phyloP scores from a whole-genome alignment of 2,329 filamentous ascomycete species.

The Microcyclospora tardicrescens region DNA sequence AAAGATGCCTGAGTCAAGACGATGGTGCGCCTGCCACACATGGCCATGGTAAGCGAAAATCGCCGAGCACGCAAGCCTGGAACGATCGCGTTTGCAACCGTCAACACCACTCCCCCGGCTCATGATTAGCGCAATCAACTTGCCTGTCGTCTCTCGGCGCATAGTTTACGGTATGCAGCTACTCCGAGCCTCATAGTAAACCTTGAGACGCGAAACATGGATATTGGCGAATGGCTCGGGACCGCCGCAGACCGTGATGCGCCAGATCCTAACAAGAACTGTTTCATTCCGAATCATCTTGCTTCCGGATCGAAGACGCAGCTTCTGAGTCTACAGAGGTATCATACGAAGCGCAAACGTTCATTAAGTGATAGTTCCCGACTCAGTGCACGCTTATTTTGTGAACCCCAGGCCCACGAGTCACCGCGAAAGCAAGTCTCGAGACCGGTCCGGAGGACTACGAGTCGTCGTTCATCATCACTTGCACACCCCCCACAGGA shows the following conservation, averaged over 20 bases:
- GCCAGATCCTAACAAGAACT: conserved; percentile 14
- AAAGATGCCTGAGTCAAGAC: too few species aligned
- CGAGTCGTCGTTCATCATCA: not conserved
- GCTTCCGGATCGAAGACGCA: conserved; percentile 3
- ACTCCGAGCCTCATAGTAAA: too few species aligned
- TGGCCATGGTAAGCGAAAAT: too few species aligned
- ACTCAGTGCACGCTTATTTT: not conserved
- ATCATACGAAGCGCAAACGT: conserved; percentile 21
- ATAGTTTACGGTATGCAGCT: too few species aligned
- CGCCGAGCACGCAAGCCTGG: too few species aligned
- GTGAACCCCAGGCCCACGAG: not conserved
- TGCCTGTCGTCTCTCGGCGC: too few species aligned
- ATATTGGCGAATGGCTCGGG: conserved; percentile 34
- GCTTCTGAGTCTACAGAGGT: not conserved
- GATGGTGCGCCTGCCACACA: too few species aligned
- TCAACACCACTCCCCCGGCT: too few species aligned
- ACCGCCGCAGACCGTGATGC: conserved; percentile 26
- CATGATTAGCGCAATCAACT: too few species aligned
- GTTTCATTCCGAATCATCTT: conserved; percentile 10
- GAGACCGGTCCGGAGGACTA: too few species aligned
- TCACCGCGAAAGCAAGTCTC: too few species aligned
- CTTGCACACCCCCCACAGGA: not conserved
- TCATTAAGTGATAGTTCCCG: conserved; percentile 23
- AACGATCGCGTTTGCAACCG: too few species aligned
- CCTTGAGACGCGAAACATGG: conserved; percentile 20